These are phyloP conservation scores for Fraxinus quadrangulata DNA, from an alignment of 257 asterid genomes.

Conservation along the genomic window DNA sequence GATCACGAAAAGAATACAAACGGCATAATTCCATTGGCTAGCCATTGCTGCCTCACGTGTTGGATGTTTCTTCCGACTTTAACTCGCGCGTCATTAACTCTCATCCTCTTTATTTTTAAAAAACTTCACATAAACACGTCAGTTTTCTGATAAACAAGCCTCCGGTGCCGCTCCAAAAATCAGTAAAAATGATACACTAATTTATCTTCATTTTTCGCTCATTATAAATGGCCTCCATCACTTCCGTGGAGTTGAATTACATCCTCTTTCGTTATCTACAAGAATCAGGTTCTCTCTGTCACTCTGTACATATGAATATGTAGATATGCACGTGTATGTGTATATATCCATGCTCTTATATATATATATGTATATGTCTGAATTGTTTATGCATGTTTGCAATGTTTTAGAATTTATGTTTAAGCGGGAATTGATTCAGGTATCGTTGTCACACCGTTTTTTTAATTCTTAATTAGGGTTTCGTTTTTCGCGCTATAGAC, in stretches of 20 bases:
- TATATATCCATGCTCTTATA: not conserved
- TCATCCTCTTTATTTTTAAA: not conserved
- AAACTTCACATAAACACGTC: not conserved
- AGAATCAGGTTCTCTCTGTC: conserved; percentile 41
- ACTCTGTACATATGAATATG: not conserved
- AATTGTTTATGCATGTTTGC: not conserved
- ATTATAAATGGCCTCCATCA: conserved; percentile 33
- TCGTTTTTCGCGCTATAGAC: not conserved
- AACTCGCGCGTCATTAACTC: not conserved
- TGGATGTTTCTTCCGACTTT: conserved; percentile 8
- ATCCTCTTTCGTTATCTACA: conserved; percentile 47
- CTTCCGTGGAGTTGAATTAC: conserved; percentile 45
- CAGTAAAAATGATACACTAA: not conserved
- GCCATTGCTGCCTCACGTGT: not conserved
- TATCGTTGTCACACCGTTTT: not conserved
- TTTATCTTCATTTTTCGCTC: not conserved
- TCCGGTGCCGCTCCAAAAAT: not conserved
- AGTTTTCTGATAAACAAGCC: not conserved
- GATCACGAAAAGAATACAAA: not conserved
- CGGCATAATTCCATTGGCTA: not conserved
- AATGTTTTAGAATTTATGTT: not conserved
- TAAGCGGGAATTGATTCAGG: not conserved
- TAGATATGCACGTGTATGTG: not conserved
- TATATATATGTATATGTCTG: not conserved
- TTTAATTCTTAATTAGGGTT: conserved; percentile 7